Evolutionary conservation across 75 land plant species (phyloP).

Genomic region (Pinus taeda): DNA sequence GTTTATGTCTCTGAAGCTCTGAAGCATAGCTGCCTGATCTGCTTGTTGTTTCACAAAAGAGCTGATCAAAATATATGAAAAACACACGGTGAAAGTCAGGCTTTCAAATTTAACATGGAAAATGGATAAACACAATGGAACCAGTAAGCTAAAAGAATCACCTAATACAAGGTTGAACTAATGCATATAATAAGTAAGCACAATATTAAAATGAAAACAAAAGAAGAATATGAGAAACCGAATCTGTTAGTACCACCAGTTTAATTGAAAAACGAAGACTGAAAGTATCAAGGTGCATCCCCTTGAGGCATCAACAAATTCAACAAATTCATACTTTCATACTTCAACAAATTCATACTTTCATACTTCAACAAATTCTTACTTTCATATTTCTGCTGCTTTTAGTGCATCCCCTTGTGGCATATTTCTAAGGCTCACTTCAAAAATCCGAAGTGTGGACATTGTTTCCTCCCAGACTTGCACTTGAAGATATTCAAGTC

Average conservation of each 20-base stretch:
- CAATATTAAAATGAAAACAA: not conserved
- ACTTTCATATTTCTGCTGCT: too few relatives aligned
- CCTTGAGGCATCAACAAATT: too few relatives aligned
- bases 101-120: not conserved
- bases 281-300: not conserved
- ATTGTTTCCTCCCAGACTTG: too few relatives aligned
- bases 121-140: not conserved
- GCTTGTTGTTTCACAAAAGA: slow-evolving; percentile 1
- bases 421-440: too few relatives aligned
- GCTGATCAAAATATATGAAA: slow-evolving; percentile 22
- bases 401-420: too few relatives aligned
- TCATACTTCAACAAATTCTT: too few relatives aligned
- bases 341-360: too few relatives aligned
- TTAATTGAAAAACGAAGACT: not conserved
- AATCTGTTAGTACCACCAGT: not conserved
- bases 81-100: slow-evolving; percentile 4
- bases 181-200: not conserved
- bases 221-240: not conserved
- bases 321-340: too few relatives aligned
- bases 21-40: slow-evolving; percentile 36
- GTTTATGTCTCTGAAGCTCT: slow-evolving; percentile 15
- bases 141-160: too few relatives aligned
- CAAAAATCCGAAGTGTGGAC: too few relatives aligned
- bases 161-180: not conserved
- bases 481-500: too few relatives aligned